Evolutionary conservation across 176 grass and related monocot genomes (phyloP).

Genomic region (Phyllostachys edulis): DNA sequence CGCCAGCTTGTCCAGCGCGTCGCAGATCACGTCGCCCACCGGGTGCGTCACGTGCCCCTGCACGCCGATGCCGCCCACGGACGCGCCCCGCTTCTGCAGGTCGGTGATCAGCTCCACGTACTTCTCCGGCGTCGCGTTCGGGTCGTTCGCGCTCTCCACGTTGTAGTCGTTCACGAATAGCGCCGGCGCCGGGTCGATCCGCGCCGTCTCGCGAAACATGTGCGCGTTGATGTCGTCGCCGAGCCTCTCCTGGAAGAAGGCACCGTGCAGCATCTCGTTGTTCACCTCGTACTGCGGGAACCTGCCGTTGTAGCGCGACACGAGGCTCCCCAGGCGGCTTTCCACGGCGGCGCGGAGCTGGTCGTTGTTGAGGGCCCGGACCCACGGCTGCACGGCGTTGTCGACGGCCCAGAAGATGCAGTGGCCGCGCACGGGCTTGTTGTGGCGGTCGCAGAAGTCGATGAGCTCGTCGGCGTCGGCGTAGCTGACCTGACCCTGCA

Average conservation of each 20-base stretch:
- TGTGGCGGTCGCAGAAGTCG: conserved; percentile 48
- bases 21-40: conserved; percentile 52
- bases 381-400: conserved; percentile 53
- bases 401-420: conserved; percentile 83
- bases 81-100: conserved; percentile 59
- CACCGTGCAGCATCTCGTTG: conserved; percentile 85
- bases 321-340: conserved; percentile 44
- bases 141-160: conserved; percentile 61
- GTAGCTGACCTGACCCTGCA: conserved; percentile 54
- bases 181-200: conserved; percentile 40
- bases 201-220: conserved; percentile 62
- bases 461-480: conserved; percentile 68
- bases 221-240: conserved; percentile 50
- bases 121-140: conserved; percentile 63
- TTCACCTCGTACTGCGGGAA: conserved; percentile 80
- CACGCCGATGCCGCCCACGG: conserved; percentile 60
- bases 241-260: conserved; percentile 43
- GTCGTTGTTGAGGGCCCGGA: conserved; percentile 26
- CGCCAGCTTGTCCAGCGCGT: conserved; percentile 55
- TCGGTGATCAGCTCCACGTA: conserved; percentile 64
- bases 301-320: conserved; percentile 43
- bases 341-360: conserved; percentile 49
- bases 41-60: conserved; percentile 65
- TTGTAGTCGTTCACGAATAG: conserved; percentile 92
- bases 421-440: conserved; percentile 53